phyloP scores from a whole-genome alignment of 1,284 basidiomycete species.

The Boletus albobrunnescens region DNA sequence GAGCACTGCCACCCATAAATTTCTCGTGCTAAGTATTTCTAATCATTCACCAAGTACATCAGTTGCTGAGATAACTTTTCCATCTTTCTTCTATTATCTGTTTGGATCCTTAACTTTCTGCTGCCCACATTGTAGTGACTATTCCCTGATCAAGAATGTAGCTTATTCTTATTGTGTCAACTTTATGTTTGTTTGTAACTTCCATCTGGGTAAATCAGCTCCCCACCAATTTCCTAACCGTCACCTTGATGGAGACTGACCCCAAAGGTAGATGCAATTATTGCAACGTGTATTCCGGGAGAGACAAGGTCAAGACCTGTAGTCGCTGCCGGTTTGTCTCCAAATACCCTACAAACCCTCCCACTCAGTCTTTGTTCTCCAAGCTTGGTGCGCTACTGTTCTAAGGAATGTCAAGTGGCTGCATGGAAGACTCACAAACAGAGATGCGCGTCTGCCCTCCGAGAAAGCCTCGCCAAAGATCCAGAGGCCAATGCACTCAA shows the following conservation, averaged over 20 bases:
- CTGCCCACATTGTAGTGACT: too few species aligned
- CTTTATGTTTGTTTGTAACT: too few species aligned
- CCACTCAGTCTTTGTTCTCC: neutral
- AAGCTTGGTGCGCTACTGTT: constrained; percentile 30
- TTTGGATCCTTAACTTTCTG: too few species aligned
- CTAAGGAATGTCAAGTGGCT: constrained; percentile 26
- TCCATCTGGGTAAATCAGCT: too few species aligned
- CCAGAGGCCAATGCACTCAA: constrained; percentile 16
- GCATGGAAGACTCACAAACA: constrained; percentile 31
- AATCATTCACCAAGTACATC: too few species aligned
- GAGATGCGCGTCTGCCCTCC: constrained; percentile 17
- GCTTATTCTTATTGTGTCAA: too few species aligned
- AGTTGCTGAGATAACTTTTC: too few species aligned
- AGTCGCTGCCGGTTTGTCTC: constrained; percentile 28
- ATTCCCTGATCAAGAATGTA: too few species aligned
- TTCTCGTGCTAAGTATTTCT: too few species aligned
- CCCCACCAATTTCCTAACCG: too few species aligned
- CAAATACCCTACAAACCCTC: neutral
- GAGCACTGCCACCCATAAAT: too few species aligned
- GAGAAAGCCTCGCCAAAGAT: constrained; percentile 14
- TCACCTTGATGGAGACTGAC: constrained; percentile 2
- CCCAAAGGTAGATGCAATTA: constrained; percentile 29
- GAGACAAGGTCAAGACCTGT: constrained; percentile 31
- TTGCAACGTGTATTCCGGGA: constrained; percentile 25
- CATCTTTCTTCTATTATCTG: too few species aligned